Evolutionary conservation across 768 basidiomycete genomes (phyloP), one percentile per base, ranked within the genome.

Genomic region (Leccinum disarticulatum): DNA sequence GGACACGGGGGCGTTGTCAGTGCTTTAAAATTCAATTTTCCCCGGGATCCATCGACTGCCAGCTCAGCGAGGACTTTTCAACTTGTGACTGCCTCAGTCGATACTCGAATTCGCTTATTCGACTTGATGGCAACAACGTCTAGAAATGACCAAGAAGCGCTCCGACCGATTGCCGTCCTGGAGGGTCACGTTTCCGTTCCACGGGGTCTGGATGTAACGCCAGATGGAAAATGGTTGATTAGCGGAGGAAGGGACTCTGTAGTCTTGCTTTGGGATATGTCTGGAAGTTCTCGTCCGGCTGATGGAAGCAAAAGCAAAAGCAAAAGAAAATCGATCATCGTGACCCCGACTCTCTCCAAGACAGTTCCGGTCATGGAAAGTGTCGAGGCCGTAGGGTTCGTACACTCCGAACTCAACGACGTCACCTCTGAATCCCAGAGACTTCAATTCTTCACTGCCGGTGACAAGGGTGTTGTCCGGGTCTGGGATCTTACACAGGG

Each of bases 1-100:
- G 96, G 95, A 2, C 97, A 98, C 70, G 97, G 95, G 5, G 97
- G 97, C n/a, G 92, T 97, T 60, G 88, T 99, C 71, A 92, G 90
- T 64, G 95, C 96, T 15, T 77, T 98, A 60, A 77, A 83, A 27
- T 99, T 95, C 76, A 90, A 88, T 72, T 91, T 88, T 66, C 87
- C 87, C 22, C 83, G 79, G 60, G 82, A 89, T 61, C 77, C 80
- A 3, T 83, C 84, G 8, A 77, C 76, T 35, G 75, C 80, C 30
- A 72, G 65, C 43, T 77, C 77, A 56, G 74, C 77, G 55, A 78
- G 76, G 64, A 81, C 79, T 54, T 90, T 95, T 82, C 87, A 87
- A 64, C 83, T 98, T 43, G 81, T 95, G 57, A 95, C 95, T 0
- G 96, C 90, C 6, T 95, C 93, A 30, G 90, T 92, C 49, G 97